These are phyloP conservation scores for Calcarisporium arbuscula DNA, from an alignment of 2,329 filamentous ascomycete species.

Conservation along the genomic window DNA sequence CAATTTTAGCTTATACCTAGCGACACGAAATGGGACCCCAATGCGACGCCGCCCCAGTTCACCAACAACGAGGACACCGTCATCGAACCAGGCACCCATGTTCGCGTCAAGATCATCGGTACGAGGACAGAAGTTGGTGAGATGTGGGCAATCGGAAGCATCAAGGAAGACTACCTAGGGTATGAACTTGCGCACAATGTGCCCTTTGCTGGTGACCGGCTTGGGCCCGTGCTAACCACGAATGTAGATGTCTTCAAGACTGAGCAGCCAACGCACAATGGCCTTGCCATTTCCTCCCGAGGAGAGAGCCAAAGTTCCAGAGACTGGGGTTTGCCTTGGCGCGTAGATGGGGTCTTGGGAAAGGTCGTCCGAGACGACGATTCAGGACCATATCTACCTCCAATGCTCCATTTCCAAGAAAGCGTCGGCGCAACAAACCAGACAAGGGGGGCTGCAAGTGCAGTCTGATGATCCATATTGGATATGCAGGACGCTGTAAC, in stretches of 20 bases:
- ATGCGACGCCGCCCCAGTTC: constrained; percentile 93
- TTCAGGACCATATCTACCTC: too few relatives aligned
- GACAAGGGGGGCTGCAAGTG: too few relatives aligned
- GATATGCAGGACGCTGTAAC: too few relatives aligned
- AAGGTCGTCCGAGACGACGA: too few relatives aligned
- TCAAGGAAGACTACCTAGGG: constrained; percentile 78
- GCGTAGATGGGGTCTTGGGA: too few relatives aligned
- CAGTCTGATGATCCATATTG: too few relatives aligned
- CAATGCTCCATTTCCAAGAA: too few relatives aligned
- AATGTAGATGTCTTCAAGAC: constrained; percentile 14
- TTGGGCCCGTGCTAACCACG: constrained; percentile 8
- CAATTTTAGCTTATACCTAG: constrained; percentile 70
- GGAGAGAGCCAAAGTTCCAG: too few relatives aligned
- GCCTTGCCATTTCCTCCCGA: too few relatives aligned
- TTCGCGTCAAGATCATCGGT: constrained; percentile 91
- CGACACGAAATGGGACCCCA: constrained; percentile 90
- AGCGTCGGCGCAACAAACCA: too few relatives aligned
- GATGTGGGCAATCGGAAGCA: constrained; percentile 96
- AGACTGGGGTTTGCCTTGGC: too few relatives aligned
- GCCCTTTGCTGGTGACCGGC: constrained; percentile 17
- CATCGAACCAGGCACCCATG: constrained; percentile 88
- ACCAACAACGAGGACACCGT: constrained; percentile 91
- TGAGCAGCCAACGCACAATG: too few relatives aligned
- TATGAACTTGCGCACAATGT: constrained; percentile 26
- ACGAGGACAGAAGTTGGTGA: constrained; percentile 87